Evolutionary conservation across 2,329 filamentous ascomycete genomes (phyloP).

Genomic region (Colletotrichum neosansevieriae): DNA sequence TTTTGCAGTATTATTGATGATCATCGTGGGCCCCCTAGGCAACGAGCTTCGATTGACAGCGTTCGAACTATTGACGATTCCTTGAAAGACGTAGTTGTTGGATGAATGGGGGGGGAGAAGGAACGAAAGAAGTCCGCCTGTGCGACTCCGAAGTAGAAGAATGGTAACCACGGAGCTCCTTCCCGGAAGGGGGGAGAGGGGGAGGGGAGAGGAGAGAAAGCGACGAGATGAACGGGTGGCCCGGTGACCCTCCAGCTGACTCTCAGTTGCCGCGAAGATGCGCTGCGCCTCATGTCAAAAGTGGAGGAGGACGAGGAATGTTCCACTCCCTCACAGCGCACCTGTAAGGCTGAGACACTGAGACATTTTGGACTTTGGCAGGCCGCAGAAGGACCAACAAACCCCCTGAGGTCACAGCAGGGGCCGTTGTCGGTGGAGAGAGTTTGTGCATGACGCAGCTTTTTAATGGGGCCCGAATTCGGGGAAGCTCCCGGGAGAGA

Average conservation of each 20-base stretch:
- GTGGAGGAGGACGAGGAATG: no score
- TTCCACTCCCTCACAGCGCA: background rate
- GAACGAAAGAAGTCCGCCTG: no score
- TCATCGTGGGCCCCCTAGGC: background rate
- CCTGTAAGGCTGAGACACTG: slow-evolving; percentile 23
- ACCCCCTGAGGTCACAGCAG: background rate
- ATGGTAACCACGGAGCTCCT: background rate
- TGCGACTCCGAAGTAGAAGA: background rate
- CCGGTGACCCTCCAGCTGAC: background rate
- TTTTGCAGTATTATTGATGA: slow-evolving; percentile 9
- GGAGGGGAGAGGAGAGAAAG: background rate
- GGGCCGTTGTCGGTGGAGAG: background rate
- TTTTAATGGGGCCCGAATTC: slow-evolving; percentile 4
- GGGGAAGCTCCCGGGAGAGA: background rate
- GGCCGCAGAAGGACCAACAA: background rate
- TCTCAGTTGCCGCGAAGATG: no score
- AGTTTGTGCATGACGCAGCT: slow-evolving; percentile 8
- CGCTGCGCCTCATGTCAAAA: no score
- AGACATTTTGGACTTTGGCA: background rate
- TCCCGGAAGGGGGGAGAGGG: slow-evolving; percentile 5
- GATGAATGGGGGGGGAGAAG: no score
- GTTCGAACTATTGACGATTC: no score
- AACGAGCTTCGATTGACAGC: no score
- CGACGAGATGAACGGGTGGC: slow-evolving; percentile 30
- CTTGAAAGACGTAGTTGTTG: no score